Evolutionary conservation across 75 land plant genomes (phyloP), one percentile per base, ranked within the genome.

Genomic region (Gnetum montanum): DNA sequence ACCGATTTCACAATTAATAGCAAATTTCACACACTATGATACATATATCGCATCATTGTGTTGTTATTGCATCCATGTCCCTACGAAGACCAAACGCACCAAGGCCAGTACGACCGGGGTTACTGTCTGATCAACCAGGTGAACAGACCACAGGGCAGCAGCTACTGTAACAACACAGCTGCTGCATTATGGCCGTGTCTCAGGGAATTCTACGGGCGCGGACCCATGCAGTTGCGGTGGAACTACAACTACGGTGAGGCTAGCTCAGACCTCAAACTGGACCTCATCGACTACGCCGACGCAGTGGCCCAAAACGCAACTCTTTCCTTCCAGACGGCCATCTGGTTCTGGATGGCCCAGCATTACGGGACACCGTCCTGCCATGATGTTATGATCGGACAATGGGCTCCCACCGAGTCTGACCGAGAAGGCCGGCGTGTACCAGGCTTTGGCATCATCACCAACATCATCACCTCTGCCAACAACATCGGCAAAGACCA

Each of bases 381-480:
- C 36, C 86, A 83, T 59, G 70, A 57, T 29, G 86, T 75, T 41
- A 75, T 75, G 27, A 58, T 57, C 28, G 86, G 86, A 11, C 27
- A 41, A 3, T 84, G 84, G 80, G 44, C 46, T 1, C 87, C 87
- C 2, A 59, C 75, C 0, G 43, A 16, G 1, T 46, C 54, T 1
- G 87, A 84, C 56, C 28, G 3, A 8, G 23, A 49, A 0, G 84
- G 70, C 31, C 49, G 62, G 1, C n/a, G 84, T 8, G 34, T 67
- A 2, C 75, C 85, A 4, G 85, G 89, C 37, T 84, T 62, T 27
- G 85, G 88, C 0, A 61, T 77, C 24, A 66, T 74, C 56, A 85
- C 73, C 37, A 75, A 75, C 65, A 83, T 83, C 36, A 75, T 83
- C 63, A 83, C n/a, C n/a, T n/a, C n/a, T n/a, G n/a, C n/a, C n/a